Evolutionary conservation across 129 eudicot genomes (phyloP).

Genomic region (Tagetes erecta): DNA sequence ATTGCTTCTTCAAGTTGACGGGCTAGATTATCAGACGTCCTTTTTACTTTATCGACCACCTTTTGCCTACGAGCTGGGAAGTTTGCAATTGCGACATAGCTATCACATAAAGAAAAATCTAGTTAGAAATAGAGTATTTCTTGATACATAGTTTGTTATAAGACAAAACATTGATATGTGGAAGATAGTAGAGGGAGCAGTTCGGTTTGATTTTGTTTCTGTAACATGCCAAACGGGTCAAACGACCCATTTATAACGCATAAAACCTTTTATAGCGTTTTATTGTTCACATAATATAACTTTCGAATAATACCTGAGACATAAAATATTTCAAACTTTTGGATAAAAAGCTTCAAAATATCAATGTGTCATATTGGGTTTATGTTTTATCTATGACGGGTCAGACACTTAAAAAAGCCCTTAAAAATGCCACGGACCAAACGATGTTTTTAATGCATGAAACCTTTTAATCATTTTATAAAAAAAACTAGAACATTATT

Average conservation of each 20-base stretch:
- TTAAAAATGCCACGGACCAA: background rate
- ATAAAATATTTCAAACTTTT: background rate
- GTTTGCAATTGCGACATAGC: constrained; percentile 77
- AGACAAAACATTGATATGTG: background rate
- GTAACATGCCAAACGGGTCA: background rate
- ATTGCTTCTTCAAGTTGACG: constrained; percentile 83
- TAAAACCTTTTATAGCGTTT: background rate
- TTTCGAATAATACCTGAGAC: background rate
- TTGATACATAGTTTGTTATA: background rate
- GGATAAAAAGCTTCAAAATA: background rate
- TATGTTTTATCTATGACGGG: background rate
- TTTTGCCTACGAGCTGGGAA: constrained; percentile 75
- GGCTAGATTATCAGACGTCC: constrained; percentile 67
- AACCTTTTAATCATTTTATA: background rate
- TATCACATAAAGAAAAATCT: constrained; percentile 29
- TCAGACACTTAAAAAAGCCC: background rate
- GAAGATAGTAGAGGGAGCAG: background rate
- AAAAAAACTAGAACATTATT: background rate
- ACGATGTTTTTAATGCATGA: background rate
- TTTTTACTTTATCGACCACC: constrained; percentile 69
- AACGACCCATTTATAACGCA: background rate
- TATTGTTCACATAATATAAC: background rate
- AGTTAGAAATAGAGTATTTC: background rate
- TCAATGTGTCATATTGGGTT: background rate
- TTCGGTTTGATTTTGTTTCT: background rate